phyloP scores from a whole-genome alignment of 2,329 filamentous ascomycete genomes.

The Fusarium sp. region DNA sequence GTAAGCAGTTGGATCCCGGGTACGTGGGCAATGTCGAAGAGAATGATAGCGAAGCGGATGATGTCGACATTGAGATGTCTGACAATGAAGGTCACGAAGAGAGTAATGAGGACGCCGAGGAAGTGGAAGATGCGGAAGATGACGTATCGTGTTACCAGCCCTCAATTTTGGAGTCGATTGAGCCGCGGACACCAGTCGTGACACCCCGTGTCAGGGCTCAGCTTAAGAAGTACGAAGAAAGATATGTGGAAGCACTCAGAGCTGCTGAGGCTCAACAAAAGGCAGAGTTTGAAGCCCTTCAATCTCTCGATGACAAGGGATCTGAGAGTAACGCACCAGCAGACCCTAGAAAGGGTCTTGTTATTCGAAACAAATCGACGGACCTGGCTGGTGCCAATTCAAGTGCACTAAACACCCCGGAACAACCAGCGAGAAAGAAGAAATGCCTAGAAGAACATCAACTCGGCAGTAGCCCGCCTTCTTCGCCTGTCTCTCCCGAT shows the following conservation, averaged over 20 bases:
- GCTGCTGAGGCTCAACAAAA: fast-evolving
- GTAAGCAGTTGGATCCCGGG: background rate
- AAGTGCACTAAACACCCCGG: background rate
- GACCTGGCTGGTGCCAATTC: background rate
- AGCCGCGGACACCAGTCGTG: background rate
- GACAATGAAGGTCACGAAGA: background rate
- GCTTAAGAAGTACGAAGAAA: background rate
- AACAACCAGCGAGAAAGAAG: fast-evolving
- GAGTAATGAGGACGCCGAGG: background rate
- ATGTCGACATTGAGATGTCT: background rate
- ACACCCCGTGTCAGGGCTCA: fast-evolving
- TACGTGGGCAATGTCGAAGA: background rate
- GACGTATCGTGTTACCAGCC: background rate
- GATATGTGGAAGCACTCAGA: fast-evolving
- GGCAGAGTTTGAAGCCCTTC: background rate
- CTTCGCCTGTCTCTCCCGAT: background rate
- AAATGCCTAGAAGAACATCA: background rate
- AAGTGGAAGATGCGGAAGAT: background rate
- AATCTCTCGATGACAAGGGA: background rate
- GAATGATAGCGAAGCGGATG: background rate
- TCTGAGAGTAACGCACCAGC: fast-evolving
- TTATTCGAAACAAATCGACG: background rate
- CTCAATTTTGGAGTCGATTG: fast-evolving
- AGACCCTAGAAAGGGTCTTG: fast-evolving
- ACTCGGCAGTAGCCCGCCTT: fast-evolving